phyloP scores from a whole-genome alignment of 495 filamentous ascomycete species.

The Bombardia bombarda region DNA sequence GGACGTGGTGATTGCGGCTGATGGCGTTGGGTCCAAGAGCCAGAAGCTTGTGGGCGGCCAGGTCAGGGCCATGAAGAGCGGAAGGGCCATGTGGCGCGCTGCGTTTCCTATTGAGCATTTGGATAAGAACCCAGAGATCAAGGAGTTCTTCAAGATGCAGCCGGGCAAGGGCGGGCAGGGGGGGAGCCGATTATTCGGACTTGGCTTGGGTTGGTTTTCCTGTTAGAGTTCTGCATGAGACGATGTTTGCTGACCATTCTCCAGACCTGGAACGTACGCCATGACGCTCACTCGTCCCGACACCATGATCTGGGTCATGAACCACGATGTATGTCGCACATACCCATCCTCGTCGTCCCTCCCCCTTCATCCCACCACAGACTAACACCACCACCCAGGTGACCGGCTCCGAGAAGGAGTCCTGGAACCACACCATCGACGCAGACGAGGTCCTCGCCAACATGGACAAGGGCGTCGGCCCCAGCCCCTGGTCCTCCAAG shows the following conservation, averaged over 20 bases:
- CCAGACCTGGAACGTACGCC: conserved; percentile 41
- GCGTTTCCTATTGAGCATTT: conserved; percentile 30
- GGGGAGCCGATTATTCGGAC: conserved; percentile 33
- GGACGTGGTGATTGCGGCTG: conserved; percentile 52
- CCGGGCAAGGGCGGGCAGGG: conserved; percentile 21
- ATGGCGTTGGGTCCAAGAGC: conserved; percentile 48
- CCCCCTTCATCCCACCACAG: not conserved
- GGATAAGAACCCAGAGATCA: conserved; percentile 35
- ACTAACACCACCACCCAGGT: conserved; percentile 21
- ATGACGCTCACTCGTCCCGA: conserved; percentile 41
- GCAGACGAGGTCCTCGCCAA: conserved; percentile 44
- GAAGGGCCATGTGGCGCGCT: conserved; percentile 47
- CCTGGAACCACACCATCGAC: conserved; percentile 46
- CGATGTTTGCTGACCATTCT: not conserved
- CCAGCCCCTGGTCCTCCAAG: conserved; percentile 43
- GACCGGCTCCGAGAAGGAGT: conserved; percentile 41
- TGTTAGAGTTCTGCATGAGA: not conserved
- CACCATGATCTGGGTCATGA: conserved; percentile 49
- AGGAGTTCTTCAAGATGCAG: conserved; percentile 36
- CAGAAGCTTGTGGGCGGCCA: conserved; percentile 42
- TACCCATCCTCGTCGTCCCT: not conserved
- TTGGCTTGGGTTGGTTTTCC: conserved; percentile 30
- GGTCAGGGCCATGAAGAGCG: conserved; percentile 38
- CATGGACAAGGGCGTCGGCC: conserved; percentile 39
- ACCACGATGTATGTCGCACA: conserved; percentile 41